phyloP scores from a whole-genome alignment of 2,329 filamentous ascomycete genomes.

The Aspergillus sp. region DNA sequence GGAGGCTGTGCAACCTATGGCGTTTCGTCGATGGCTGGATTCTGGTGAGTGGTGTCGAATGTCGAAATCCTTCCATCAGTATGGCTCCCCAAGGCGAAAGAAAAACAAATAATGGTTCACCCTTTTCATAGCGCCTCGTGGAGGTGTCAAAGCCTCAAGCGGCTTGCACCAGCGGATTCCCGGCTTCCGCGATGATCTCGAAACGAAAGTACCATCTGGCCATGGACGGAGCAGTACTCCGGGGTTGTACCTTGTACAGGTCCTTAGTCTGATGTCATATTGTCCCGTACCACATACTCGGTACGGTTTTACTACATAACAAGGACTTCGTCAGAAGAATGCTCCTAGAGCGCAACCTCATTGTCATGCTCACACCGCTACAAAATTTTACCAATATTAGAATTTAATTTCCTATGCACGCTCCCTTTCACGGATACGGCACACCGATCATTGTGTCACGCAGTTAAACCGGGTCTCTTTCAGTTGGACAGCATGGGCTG shows the following conservation, averaged over 20 bases:
- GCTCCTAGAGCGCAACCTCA: constrained; percentile 4
- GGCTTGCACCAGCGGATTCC: neutral
- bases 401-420: constrained; percentile 2
- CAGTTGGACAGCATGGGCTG: neutral
- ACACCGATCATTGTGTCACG: constrained; percentile 5
- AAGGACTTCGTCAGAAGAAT: constrained; percentile 1
- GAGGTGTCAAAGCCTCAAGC: neutral
- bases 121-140: neutral
- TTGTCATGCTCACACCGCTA: constrained; percentile 16
- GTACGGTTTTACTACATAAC: constrained; percentile 3
- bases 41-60: neutral
- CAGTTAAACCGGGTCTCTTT: neutral
- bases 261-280: constrained; percentile 6
- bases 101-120: neutral
- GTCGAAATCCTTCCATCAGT: neutral
- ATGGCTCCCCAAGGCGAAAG: neutral
- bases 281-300: neutral
- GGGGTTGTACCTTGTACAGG: neutral
- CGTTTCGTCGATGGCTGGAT: neutral
- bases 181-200: neutral
- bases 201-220: constrained; percentile 3
- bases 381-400: neutral
- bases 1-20: neutral
- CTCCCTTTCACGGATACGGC: constrained; percentile 2
- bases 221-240: neutral